Evolutionary conservation across 176 grass and related monocot genomes (phyloP).

Genomic region (Hyparrhenia diplandra): DNA sequence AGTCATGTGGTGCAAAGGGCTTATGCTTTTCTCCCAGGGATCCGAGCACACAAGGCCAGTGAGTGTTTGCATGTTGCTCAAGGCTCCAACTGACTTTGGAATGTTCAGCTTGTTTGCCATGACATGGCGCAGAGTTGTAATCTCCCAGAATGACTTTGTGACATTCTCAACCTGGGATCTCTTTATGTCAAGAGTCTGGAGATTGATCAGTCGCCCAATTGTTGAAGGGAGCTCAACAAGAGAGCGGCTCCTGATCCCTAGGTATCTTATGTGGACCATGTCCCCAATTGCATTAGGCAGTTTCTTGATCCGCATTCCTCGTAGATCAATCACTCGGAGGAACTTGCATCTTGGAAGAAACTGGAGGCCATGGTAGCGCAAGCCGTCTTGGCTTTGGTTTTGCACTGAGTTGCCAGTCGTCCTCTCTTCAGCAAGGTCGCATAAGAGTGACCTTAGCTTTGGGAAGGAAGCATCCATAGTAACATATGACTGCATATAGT

Average conservation of each 20-base stretch:
- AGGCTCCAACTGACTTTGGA: not conserved
- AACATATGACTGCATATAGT: slow-evolving; percentile 27
- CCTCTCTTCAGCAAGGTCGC: slow-evolving; percentile 28
- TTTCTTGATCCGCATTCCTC: slow-evolving; percentile 8
- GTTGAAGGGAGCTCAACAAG: slow-evolving; percentile 14
- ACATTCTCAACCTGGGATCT: not conserved
- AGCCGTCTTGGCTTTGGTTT: not conserved
- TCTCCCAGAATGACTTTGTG: slow-evolving; percentile 25
- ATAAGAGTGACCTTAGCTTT: slow-evolving; percentile 32
- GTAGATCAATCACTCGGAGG: slow-evolving; percentile 37
- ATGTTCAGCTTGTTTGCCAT: not conserved
- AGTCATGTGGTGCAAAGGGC: not conserved
- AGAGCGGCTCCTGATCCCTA: slow-evolving; percentile 5
- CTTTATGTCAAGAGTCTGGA: slow-evolving; percentile 46
- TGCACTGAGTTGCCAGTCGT: not conserved
- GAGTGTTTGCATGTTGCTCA: slow-evolving; percentile 39
- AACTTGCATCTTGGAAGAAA: slow-evolving; percentile 7
- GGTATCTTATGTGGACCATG: slow-evolving; percentile 44
- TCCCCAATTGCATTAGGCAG: slow-evolving; percentile 12
- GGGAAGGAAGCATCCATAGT: slow-evolving; percentile 24
- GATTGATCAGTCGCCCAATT: slow-evolving; percentile 35
- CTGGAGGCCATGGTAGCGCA: not conserved
- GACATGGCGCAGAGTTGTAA: slow-evolving; percentile 25
- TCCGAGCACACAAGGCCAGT: not conserved
- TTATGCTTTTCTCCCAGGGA: not conserved